Evolutionary conservation across 2,329 filamentous ascomycete genomes (phyloP), one percentile per base, ranked within the genome.

Genomic region (Fusarium albidum): DNA sequence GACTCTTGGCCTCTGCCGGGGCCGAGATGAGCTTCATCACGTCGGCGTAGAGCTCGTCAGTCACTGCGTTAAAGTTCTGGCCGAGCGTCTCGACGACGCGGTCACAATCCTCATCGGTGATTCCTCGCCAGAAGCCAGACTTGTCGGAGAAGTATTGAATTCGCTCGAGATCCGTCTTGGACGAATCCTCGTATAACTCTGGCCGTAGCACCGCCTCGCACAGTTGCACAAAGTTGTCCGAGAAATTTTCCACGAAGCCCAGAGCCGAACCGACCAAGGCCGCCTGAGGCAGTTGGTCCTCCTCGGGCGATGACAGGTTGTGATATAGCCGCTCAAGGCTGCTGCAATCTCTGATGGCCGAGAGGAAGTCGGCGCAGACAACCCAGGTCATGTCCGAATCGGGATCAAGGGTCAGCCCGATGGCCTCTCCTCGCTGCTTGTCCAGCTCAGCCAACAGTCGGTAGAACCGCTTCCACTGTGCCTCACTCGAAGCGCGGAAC

Each of bases 391-490:
- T 83, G 42, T 88, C 87, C 9, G 82, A 81, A 40, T 84, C 80
- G 1, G 82, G 72, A 66, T 98, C 95, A 49, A 91, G 86, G 1
- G 87, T 84, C 37, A 98, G 78, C 2, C 90, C 87, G 37, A 98
- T 75, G 1, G 91, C 88, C 68, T 97, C 93, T 14, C 90, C 89
- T 67, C 93, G 83, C 66, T 91, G 88, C 66, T 90, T 92, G 69
- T 98, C 92, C 33, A 99, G 77, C 69, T 96, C 93, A 11, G 90
- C 81, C 14, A 96, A 82, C 14, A 98, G 81, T 27, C 92, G 87
- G 76, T 92, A 96, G 73, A 96, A 96, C 43, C 90, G 85, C 58
- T 90, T 86, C 95, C 95, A 99, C 71, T 96, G 92, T 10, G 84
- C 82, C 68, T 95, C 89, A 46, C 89, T 87, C 27, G 91, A 87